A percentile compares a stretch with the other conserved stretches of the same genome.
These are phyloP conservation scores for Trichosporon sp. DNA, from an alignment of 1,284 basidiomycete genomes.

Conservation along the genomic window DNA sequence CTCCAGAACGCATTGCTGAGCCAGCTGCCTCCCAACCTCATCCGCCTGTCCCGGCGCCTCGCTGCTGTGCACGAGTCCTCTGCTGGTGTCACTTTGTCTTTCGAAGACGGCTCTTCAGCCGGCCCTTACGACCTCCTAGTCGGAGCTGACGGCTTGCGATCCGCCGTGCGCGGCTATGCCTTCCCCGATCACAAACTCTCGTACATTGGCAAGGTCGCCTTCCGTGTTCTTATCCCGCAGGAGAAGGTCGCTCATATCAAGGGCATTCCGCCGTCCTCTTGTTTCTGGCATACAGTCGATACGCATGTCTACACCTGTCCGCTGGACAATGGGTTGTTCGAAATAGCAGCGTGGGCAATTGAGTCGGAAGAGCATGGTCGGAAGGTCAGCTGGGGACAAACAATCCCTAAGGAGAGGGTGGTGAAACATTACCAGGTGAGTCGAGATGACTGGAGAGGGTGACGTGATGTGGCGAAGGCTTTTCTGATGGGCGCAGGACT, in stretches of 20 bases:
- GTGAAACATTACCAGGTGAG: too few species aligned
- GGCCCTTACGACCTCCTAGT: constrained; percentile 31
- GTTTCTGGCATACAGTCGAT: constrained; percentile 29
- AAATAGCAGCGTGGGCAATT: too few species aligned
- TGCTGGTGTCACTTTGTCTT: constrained; percentile 18
- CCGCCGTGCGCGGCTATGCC: constrained; percentile 25
- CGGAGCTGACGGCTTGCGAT: constrained; percentile 37
- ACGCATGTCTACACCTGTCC: constrained; percentile 33
- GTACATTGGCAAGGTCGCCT: constrained; percentile 33
- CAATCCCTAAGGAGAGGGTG: too few species aligned
- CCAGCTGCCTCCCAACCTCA: constrained; percentile 21
- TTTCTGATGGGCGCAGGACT: too few species aligned
- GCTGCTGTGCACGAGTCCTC: constrained; percentile 10
- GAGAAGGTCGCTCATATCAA: too few species aligned
- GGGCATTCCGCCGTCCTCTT: too few species aligned
- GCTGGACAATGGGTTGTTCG: too few species aligned
- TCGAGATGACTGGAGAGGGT: too few species aligned
- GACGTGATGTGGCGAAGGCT: too few species aligned
- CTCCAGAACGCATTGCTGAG: constrained; percentile 28
- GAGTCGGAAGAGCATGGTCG: too few species aligned
- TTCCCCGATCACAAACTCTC: constrained; percentile 29
- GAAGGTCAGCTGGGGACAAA: too few species aligned
- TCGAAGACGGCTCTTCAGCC: constrained; percentile 21
- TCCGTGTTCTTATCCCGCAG: constrained; percentile 26
- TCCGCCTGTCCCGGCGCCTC: constrained; percentile 29